Base-by-base conservation (phyloP, 345 rosid species). In the Brassica carinata region DNA sequence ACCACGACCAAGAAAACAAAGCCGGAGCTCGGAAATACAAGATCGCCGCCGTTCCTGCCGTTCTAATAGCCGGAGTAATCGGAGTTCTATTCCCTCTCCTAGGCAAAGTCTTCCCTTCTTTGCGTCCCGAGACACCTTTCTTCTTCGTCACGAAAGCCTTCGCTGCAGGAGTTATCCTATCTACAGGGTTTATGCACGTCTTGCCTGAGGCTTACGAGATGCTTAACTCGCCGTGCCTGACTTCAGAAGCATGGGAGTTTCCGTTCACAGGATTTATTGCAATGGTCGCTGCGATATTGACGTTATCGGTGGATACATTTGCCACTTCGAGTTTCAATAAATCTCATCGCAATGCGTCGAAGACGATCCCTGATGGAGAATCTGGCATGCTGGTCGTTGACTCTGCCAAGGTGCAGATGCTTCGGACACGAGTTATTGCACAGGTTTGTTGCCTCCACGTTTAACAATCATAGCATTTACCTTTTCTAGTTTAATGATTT, bases 201-300 rank as follows among this genome's bases (percentile, higher is more conserved):
- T 73, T 86, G 36, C 87, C 89, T 0, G 88, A 88, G 30, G 89
- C 87, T 3, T 86, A 79, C 19, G 57, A 30, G 11, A 85, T 84
- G 63, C 78, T 86, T 64, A 70, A 75, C 5, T 79, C 84, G 19
- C 85, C 89, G 3, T 88, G 88, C 55, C 58, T 88, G 0, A 43
- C 45, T 13, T 81, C 82, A 0, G 64, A 78, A 64, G 85, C 87
- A 0, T 86, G 88, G 91, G 75, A 80, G 0, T 88, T 88, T 57
- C 90, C 89, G 0, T 88, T 88, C 58, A 74, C 89, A 0, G 87
- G 88, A 0, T 82, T 88, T 8, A 69, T 83, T 26, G 89, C 89
- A 0, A 88, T 88, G 90, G 17, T 82, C 7, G 69, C 87, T 17
- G 86, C 87, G 7, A 80, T 88, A 5, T 79, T 75, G 38, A 88